Evolutionary conservation across 768 basidiomycete genomes (phyloP), one percentile per base, ranked within the genome.

Genomic region (Postia placenta): DNA sequence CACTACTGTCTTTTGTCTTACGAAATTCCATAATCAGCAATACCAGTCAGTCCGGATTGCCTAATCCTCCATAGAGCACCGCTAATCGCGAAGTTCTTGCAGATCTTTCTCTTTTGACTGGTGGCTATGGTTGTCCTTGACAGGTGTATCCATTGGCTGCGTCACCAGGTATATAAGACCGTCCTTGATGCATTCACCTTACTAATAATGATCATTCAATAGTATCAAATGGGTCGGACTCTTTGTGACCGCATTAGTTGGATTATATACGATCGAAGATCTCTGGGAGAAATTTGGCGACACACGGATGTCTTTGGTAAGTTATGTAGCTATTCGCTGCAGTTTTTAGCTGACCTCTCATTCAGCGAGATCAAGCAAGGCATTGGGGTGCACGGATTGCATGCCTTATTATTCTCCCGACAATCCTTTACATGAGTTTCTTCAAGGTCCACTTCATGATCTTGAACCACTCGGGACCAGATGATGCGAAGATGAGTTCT

Each of bases 261-360:
- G 96, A 22, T 67, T 96, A 1, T 98, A 99, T 68, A 98, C 96
- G 0, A 80, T 97, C 49, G 94, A 98, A 66, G 96, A 99, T 60
- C 79, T 99, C 6, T 99, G 95, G 95, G 86, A 94, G 38, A 98
- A 97, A 67, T 94, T 97, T 64, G 95, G 95, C 6, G 94, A 99
- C 66, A 73, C 96, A 19, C 85, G 80, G 60, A 93, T 99, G 88
- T 75, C 91, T 24, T 73, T 79, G 51, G 94, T 96, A 67, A 55
- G 91, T 74, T n/a, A n/a, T n/a, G 14, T 11, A 5, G 26, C 24
- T 45, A 17, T 19, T 9, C 11, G 6, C 14, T 14, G 14, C 26
- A 11, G 1, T 23, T 27, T 14, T 15, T 23, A 15, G 56, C 45
- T 41, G 36, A 47, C 11, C 23, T 7, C 40, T 48, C n/a, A 15